phyloP scores from a whole-genome alignment of 257 asterid genomes.

The Vinca minor region DNA sequence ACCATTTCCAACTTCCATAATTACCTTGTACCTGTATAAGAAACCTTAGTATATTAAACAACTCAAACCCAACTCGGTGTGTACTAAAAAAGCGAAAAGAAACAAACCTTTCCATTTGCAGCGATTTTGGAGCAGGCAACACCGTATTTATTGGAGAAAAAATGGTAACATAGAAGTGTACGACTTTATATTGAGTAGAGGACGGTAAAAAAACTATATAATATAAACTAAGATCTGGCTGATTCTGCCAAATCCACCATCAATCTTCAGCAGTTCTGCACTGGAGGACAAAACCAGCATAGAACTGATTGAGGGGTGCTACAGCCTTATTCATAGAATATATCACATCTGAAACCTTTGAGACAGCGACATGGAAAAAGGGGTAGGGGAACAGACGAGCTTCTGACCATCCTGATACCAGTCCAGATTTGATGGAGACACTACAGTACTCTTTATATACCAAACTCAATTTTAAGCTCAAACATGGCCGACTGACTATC shows the following conservation, averaged over 20 bases:
- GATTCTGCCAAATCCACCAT: constrained; percentile 47
- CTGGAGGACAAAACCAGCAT: constrained; percentile 21
- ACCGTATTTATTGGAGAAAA: constrained; percentile 25
- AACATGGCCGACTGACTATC: constrained; percentile 26
- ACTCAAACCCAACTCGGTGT: background rate
- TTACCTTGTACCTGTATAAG: constrained; percentile 64
- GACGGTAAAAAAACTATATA: constrained; percentile 29
- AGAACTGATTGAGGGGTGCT: constrained; percentile 14
- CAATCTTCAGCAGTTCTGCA: constrained; percentile 34
- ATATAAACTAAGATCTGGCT: constrained; percentile 37
- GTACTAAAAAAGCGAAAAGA: constrained; percentile 1
- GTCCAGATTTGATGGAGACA: constrained; percentile 17
- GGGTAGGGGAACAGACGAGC: constrained; percentile 16
- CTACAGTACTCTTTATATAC: constrained; percentile 17
- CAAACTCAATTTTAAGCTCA: constrained; percentile 21
- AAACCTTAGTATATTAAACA: constrained; percentile 5
- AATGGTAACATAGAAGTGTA: constrained; percentile 13
- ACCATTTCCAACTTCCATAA: constrained; percentile 93
- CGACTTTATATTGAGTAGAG: constrained; percentile 24
- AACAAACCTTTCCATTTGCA: constrained; percentile 72
- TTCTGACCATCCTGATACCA: constrained; percentile 38
- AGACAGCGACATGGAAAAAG: constrained; percentile 23
- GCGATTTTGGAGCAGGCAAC: constrained; percentile 32
- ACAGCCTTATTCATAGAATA: constrained; percentile 49
- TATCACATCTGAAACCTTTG: constrained; percentile 25